These are phyloP conservation scores for Suillus lakei DNA, from an alignment of 768 basidiomycete genomes.

Conservation along the genomic window DNA sequence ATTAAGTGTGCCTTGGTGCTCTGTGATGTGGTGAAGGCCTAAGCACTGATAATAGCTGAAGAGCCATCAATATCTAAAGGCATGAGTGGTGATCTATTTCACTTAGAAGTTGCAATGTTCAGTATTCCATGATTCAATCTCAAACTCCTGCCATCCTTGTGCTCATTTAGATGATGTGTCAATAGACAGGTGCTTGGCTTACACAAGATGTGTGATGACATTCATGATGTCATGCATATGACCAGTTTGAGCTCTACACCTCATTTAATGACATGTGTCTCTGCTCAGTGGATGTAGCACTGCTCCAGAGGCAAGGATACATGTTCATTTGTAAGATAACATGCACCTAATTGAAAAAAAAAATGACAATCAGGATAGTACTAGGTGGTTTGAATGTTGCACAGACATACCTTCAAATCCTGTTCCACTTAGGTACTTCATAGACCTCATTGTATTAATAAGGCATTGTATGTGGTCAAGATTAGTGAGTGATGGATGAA, in stretches of 20 bases:
- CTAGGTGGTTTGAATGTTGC: no score
- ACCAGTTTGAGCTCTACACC: constrained; percentile 16
- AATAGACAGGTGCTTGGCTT: constrained; percentile 10
- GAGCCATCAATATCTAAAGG: no score
- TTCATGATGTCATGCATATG: constrained; percentile 29
- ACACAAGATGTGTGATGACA: constrained; percentile 23
- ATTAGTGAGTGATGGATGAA: constrained; percentile 25
- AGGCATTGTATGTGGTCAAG: constrained; percentile 24
- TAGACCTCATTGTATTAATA: constrained; percentile 22
- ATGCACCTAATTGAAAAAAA: constrained; percentile 2
- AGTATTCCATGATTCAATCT: constrained; percentile 2
- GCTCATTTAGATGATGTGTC: constrained; percentile 22
- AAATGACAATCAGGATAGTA: no score
- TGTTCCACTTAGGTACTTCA: constrained; percentile 26
- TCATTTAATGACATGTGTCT: constrained; percentile 11
- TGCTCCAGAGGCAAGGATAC: constrained; percentile 9
- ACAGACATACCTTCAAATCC: constrained; percentile 26
- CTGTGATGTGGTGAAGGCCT: no score
- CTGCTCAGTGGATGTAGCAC: constrained; percentile 26
- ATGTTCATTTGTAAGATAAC: constrained; percentile 12
- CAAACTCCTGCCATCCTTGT: constrained; percentile 23
- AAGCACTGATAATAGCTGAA: no score
- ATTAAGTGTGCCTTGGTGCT: no score
- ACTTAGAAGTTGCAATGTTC: not conserved
- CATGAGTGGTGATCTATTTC: no score